Percentiles rank a stretch among this genome's conserved stretches.
Conservation (phyloP, 768 basidiomycete genomes). For the Termitomyces sp. region DNA sequence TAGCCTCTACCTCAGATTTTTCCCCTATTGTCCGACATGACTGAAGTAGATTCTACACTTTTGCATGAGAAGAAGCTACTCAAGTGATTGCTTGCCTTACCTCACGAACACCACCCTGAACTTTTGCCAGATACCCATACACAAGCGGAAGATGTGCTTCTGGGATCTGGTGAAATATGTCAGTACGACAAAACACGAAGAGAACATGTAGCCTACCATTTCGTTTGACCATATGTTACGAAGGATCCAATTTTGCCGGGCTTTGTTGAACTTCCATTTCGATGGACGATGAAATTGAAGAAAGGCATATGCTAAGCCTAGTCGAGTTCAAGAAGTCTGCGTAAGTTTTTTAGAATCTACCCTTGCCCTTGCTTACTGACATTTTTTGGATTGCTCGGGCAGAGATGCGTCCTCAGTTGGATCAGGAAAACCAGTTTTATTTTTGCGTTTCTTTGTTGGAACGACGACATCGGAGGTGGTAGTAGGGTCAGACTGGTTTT, state of each 20-base stretch:
- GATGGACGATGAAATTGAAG: slow-evolving; percentile 43
- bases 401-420: slow-evolving; percentile 36
- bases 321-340: background rate
- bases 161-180: slow-evolving; percentile 39
- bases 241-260: slow-evolving; percentile 71
- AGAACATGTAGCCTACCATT: slow-evolving; percentile 28
- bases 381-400: slow-evolving; percentile 37
- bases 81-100: slow-evolving; percentile 22
- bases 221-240: slow-evolving; percentile 58
- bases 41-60: slow-evolving; percentile 12
- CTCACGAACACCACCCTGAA: slow-evolving; percentile 44
- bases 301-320: slow-evolving; percentile 53
- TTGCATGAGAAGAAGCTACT: background rate
- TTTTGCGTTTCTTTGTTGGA: slow-evolving; percentile 33
- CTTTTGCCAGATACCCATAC: slow-evolving; percentile 39
- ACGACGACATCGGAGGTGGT: slow-evolving; percentile 1
- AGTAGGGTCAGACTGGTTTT: slow-evolving; percentile 1
- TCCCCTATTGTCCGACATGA: slow-evolving; percentile 12
- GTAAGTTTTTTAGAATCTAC: background rate
- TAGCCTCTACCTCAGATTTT: background rate
- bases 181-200: background rate
- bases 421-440: slow-evolving; percentile 42
- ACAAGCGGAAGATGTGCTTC: slow-evolving; percentile 45
- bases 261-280: slow-evolving; percentile 74
- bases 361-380: slow-evolving; percentile 20